Evolutionary conservation across 768 basidiomycete species (phyloP), one percentile per base, ranked within the genome.

Genomic region (Auricularia sp.): DNA sequence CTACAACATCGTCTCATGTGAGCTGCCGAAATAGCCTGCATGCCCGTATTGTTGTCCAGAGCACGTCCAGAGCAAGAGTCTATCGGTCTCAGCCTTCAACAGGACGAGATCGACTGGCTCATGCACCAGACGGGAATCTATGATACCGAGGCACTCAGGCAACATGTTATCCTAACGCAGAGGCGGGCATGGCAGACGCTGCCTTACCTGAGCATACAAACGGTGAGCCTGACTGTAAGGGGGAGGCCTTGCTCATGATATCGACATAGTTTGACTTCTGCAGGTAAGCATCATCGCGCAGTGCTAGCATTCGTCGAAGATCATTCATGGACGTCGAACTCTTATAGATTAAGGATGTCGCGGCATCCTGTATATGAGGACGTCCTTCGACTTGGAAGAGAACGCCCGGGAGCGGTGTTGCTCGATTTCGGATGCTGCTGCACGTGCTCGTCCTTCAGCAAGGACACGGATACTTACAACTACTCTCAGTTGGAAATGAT

Each of bases 131-230:
- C 75, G 1, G 71, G 74, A 1, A 76, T 76, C 54, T 66, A 67
- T 21, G 71, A 75, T 61, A 67, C 68, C 1, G 71, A 72, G 0
- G 70, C 72, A 65, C 70, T 77, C n/a, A 76, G 72, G 69, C 51
- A 63, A 61, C 75, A 76, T 65, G 65, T 77, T 0, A 34, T 77
- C 7, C 21, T 39, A 0, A 67, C 74, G 14, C 74, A 72, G 56
- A 66, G 47, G 11, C 71, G 74, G 34, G 75, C 73, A 3, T 77
- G 73, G 61, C 54, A 51, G 47, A 21, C 18, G 11, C 18, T 16
- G 47, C 47, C 47, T 6, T 51, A 51, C 18, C 47, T 18, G 10
- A 13, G 47, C 21, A 51, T 51, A 6, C 47, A 21, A 11, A 63
- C 14, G 10, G 47, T 51, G 16, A 16, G 47, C 18, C 47, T 13